These are phyloP conservation scores for Fusarium sp. DNA, from an alignment of 2,329 filamentous ascomycete genomes.

Conservation along the genomic window DNA sequence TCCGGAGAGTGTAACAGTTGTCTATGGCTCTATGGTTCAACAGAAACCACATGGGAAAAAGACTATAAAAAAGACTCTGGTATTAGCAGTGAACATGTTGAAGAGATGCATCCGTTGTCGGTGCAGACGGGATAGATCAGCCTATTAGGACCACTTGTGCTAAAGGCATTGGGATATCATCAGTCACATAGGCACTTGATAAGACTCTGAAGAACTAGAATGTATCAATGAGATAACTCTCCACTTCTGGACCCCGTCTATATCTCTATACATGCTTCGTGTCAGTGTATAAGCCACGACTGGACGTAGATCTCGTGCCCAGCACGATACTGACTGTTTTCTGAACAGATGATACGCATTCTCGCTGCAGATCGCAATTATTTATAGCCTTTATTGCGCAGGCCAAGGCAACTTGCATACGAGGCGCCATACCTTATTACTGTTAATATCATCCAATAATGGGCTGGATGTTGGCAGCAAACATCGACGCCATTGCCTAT, in stretches of 20 bases:
- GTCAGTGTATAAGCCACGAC: constrained; percentile 5
- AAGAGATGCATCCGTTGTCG: background rate
- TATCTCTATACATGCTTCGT: background rate
- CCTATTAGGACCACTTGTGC: background rate
- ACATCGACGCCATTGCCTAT: constrained; percentile 19
- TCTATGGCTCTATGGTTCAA: background rate
- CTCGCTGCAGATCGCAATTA: background rate
- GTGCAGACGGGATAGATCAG: background rate
- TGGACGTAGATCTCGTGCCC: background rate
- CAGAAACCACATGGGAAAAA: background rate
- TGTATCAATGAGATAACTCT: background rate
- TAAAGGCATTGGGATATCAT: background rate
- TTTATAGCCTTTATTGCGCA: background rate
- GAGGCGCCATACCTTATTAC: constrained; percentile 18
- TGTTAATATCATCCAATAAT: constrained; percentile 16
- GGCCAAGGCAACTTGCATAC: constrained; percentile 6
- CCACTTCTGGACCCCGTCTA: background rate
- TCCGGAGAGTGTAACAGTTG: background rate
- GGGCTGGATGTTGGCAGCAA: constrained; percentile 6
- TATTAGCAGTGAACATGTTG: background rate
- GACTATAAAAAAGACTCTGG: background rate
- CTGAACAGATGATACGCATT: background rate
- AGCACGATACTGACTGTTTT: background rate
- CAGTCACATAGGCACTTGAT: background rate
- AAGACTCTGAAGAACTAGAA: background rate